These are phyloP conservation scores for Leishmania major DNA, from an alignment of 208 protist species.

Conservation along the genomic window DNA sequence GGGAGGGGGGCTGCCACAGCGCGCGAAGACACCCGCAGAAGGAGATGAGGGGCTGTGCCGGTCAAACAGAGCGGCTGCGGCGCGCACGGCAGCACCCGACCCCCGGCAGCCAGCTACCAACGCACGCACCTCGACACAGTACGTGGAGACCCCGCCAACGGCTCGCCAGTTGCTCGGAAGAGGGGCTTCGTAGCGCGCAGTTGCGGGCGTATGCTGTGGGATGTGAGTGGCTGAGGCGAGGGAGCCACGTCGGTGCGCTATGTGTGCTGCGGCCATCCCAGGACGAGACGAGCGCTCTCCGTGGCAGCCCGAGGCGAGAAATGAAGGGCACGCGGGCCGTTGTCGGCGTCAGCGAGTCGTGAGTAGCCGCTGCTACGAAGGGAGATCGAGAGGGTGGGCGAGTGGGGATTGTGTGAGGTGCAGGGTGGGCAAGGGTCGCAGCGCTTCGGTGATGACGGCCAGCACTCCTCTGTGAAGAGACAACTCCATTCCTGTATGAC, in stretches of 20 bases:
- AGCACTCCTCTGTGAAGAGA: neutral
- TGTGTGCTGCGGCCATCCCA: neutral
- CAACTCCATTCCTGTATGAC: too few species aligned
- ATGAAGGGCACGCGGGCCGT: neutral
- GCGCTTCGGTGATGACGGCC: neutral
- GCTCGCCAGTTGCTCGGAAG: too few species aligned
- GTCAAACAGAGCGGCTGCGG: too few species aligned
- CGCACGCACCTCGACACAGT: neutral
- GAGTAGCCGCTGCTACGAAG: neutral
- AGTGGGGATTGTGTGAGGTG: neutral
- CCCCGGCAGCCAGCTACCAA: neutral
- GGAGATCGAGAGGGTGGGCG: neutral
- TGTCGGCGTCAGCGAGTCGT: neutral
- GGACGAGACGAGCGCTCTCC: neutral
- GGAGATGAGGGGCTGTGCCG: too few species aligned
- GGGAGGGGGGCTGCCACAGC: neutral
- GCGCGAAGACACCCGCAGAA: neutral
- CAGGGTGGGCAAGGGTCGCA: neutral
- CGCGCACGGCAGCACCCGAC: too few species aligned
- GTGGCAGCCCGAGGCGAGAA: neutral
- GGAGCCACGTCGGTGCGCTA: too few species aligned
- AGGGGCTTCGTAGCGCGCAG: too few species aligned
- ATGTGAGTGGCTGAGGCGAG: too few species aligned
- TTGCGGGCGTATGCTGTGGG: too few species aligned
- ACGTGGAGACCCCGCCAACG: neutral